Percentiles rank a stretch among this genome's conserved stretches.
phyloP scores from a whole-genome alignment of 352 stramenopile genomes.

The Thalassiosira mediterranea region DNA sequence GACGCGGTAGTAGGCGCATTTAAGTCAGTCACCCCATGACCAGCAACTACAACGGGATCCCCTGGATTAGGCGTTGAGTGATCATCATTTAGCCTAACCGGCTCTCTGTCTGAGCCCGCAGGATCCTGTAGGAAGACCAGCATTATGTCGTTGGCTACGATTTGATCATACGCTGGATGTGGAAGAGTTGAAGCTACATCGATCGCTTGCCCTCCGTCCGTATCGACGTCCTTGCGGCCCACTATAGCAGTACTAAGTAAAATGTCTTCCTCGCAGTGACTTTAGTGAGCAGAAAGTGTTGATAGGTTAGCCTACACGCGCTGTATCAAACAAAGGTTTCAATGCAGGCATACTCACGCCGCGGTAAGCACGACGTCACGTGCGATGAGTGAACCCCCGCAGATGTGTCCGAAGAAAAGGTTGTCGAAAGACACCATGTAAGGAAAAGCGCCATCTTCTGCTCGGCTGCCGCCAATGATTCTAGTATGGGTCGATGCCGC shows the following conservation, averaged over 20 bases:
- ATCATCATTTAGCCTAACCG: conserved; percentile 33
- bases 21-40: conserved; percentile 41
- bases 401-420: not conserved
- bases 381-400: conserved; percentile 25
- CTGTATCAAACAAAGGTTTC: not conserved
- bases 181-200: not conserved
- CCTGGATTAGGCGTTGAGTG: not conserved
- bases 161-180: conserved; percentile 6
- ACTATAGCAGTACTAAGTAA: not conserved
- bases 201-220: not conserved
- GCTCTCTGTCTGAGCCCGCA: not conserved
- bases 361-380: conserved; percentile 36
- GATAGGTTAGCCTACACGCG: not conserved
- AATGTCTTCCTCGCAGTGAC: not conserved
- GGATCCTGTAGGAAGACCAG: conserved; percentile 4
- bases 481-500: conserved; percentile 9
- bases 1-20: not conserved
- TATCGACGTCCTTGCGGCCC: not conserved
- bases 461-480: conserved; percentile 2
- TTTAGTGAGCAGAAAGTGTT: not conserved
- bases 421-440: conserved; percentile 13
- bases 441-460: not conserved
- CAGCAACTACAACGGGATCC: conserved; percentile 25
- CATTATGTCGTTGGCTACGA: conserved; percentile 7
- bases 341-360: conserved; percentile 41